Percentiles rank a stretch among this genome's conserved stretches.
Evolutionary conservation across 345 rosid genomes (phyloP).

Genomic region (Ailanthus altissimus): DNA sequence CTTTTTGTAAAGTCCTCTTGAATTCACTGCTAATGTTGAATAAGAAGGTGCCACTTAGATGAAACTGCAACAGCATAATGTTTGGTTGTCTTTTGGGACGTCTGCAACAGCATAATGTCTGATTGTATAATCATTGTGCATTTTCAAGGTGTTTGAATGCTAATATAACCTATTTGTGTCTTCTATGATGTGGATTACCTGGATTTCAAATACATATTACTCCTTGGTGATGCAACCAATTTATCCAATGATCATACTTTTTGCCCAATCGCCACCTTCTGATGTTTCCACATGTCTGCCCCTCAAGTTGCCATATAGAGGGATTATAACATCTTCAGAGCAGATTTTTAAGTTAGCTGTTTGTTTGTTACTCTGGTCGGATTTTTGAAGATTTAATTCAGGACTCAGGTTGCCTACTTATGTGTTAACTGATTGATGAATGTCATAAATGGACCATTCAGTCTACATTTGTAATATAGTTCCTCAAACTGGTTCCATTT

Average conservation of each 20-base stretch:
- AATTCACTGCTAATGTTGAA: not conserved
- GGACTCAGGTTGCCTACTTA: not conserved
- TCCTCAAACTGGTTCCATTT: not conserved
- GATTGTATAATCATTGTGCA: not conserved
- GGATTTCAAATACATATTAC: not conserved
- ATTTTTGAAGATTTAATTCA: not conserved
- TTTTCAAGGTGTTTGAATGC: not conserved
- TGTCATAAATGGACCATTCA: not conserved
- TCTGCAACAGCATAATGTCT: not conserved
- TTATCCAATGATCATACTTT: not conserved
- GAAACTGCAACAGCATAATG: not conserved
- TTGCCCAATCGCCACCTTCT: not conserved
- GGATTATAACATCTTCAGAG: not conserved
- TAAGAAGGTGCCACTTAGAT: not conserved
- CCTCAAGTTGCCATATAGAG: not conserved
- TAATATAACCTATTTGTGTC: not conserved
- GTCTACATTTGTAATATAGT: not conserved
- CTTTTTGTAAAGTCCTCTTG: no score
- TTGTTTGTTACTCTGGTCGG: not conserved
- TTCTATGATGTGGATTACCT: not conserved
- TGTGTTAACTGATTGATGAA: not conserved
- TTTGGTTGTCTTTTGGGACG: no score
- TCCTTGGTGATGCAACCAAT: not conserved
- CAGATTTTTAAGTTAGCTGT: not conserved
- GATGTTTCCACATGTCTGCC: not conserved